Evolutionary conservation across 2,329 filamentous ascomycete genomes (phyloP).

Genomic region (Penicillium sp.): DNA sequence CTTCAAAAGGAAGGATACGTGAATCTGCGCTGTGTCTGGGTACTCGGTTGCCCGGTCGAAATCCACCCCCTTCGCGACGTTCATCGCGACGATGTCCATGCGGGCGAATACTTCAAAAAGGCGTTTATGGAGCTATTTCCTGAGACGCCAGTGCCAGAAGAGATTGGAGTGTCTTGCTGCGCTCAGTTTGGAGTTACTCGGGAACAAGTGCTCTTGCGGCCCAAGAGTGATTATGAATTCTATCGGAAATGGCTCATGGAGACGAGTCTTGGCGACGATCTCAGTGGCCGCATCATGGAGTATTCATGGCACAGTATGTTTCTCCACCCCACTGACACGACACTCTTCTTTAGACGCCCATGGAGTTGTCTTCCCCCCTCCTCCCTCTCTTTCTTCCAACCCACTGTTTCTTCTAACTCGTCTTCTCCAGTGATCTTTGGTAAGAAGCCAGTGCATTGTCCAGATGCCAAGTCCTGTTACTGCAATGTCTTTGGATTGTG

Average conservation of each 20-base stretch:
- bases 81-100: slow-evolving; percentile 43
- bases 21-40: slow-evolving; percentile 50
- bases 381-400: too few species aligned
- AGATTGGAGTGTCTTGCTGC: slow-evolving; percentile 49
- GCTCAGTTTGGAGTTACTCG: slow-evolving; percentile 51
- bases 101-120: slow-evolving; percentile 44
- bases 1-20: slow-evolving; percentile 48
- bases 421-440: slow-evolving; percentile 50
- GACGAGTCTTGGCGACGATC: slow-evolving; percentile 43
- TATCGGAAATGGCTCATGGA: slow-evolving; percentile 46
- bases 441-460: slow-evolving; percentile 54
- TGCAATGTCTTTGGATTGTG: slow-evolving; percentile 63
- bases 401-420: background rate
- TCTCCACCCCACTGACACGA: background rate
- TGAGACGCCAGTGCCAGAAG: slow-evolving; percentile 33
- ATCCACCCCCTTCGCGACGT: slow-evolving; percentile 43
- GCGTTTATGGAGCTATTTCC: slow-evolving; percentile 49
- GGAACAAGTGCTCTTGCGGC: slow-evolving; percentile 42
- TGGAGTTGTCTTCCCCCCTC: background rate
- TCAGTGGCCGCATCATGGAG: slow-evolving; percentile 51
- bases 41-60: slow-evolving; percentile 47
- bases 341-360: too few species aligned
- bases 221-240: slow-evolving; percentile 44
- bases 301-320: slow-evolving; percentile 55
- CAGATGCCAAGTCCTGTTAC: slow-evolving; percentile 56